phyloP scores from a whole-genome alignment of 2,329 filamentous ascomycete genomes.

The Amphichorda felina region DNA sequence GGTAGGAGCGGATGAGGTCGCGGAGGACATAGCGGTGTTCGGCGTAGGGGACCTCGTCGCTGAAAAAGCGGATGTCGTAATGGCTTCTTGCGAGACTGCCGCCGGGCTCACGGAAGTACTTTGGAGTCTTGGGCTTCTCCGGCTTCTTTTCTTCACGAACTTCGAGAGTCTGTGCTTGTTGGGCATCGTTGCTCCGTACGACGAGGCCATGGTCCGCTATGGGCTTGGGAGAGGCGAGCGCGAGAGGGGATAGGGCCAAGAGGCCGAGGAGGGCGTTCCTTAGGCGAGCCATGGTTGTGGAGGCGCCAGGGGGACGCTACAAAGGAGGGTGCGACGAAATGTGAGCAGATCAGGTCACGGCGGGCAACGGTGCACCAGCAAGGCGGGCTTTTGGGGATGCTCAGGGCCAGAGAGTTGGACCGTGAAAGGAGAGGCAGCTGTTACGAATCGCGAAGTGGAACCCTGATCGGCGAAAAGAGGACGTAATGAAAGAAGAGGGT shows the following conservation, averaged over 20 bases:
- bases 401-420: too few species aligned
- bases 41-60: constrained; percentile 48
- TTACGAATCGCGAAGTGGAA: too few species aligned
- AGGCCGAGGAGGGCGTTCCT: neutral
- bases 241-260: neutral
- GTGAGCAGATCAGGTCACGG: too few species aligned
- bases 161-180: neutral
- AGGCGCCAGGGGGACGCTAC: too few species aligned
- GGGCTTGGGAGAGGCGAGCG: neutral
- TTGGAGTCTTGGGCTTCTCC: constrained; percentile 18
- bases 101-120: constrained; percentile 59
- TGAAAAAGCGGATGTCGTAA: constrained; percentile 65
- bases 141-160: constrained; percentile 2
- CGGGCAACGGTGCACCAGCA: too few species aligned
- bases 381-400: too few species aligned
- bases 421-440: too few species aligned
- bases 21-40: constrained; percentile 54
- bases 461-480: too few species aligned
- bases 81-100: constrained; percentile 49
- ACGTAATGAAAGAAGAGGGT: too few species aligned
- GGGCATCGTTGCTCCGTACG: neutral
- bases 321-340: too few species aligned
- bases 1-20: constrained; percentile 63
- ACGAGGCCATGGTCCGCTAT: neutral
- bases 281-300: constrained; percentile 1